Evolutionary conservation across 148 eudicot species (phyloP).

Genomic region (Selenicereus undatus): DNA sequence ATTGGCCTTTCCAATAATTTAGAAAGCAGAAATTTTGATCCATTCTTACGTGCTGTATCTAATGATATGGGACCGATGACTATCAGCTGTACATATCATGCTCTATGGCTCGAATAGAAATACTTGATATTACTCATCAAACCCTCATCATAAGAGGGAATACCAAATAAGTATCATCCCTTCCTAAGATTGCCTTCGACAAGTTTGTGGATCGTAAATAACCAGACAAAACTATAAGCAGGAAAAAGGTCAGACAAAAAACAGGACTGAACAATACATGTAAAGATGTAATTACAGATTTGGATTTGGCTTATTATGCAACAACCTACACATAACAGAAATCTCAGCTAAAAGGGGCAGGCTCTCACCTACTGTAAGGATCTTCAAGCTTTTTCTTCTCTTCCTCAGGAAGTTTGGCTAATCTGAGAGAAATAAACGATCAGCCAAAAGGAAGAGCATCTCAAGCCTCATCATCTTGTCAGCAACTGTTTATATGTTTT

Average conservation of each 20-base stretch:
- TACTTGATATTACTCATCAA: no score
- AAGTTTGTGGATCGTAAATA: no score
- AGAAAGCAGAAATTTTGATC: no score
- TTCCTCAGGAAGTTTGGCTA: slow-evolving; percentile 78
- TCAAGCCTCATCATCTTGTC: not conserved
- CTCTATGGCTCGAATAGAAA: no score
- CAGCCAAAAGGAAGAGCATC: slow-evolving; percentile 6
- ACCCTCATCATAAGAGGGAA: no score
- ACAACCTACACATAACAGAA: not conserved
- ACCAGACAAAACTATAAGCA: not conserved
- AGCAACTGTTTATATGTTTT: not conserved
- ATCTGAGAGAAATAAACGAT: slow-evolving; percentile 39
- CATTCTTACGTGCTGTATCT: no score
- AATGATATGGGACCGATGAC: no score
- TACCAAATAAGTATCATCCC: no score
- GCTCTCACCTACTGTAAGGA: slow-evolving; percentile 68
- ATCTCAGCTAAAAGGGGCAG: not conserved
- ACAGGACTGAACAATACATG: not conserved
- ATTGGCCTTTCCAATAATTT: no score
- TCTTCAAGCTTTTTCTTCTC: slow-evolving; percentile 81
- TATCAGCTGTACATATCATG: no score
- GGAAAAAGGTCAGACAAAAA: not conserved
- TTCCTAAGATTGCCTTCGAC: no score
- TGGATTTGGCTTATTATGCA: not conserved
- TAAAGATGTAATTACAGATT: no score